phyloP scores from a whole-genome alignment of 306 rosid genomes.

The Cyclanthera cordifolia region DNA sequence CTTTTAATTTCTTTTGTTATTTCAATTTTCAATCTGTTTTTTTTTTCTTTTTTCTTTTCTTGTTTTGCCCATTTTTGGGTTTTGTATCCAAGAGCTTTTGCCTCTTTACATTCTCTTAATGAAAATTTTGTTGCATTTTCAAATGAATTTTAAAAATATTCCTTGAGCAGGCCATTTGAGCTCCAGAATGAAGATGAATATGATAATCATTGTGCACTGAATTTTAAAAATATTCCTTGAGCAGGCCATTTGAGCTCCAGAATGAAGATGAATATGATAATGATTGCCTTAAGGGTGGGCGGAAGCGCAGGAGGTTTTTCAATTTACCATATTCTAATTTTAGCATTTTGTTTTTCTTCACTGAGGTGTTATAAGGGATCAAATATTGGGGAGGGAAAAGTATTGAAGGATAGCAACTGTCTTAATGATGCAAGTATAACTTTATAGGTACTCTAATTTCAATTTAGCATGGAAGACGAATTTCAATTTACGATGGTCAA shows the following conservation, averaged over 20 bases:
- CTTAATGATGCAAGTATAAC: conserved; percentile 2
- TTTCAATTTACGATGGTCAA: conserved; percentile 49
- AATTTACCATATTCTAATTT: conserved; percentile 13
- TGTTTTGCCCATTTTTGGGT: no score
- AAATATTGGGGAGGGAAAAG: neutral
- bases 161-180: conserved; percentile 35
- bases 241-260: conserved; percentile 39
- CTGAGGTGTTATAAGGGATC: neutral
- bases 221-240: neutral
- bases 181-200: conserved; percentile 23
- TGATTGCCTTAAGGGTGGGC: conserved; percentile 29
- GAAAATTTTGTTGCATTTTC: no score
- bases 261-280: conserved; percentile 21
- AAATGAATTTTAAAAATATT: neutral
- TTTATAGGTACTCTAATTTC: conserved; percentile 41
- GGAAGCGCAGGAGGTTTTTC: conserved; percentile 56
- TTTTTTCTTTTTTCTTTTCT: no score
- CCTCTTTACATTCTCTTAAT: no score
- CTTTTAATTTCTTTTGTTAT: no score
- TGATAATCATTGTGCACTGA: conserved; percentile 5
- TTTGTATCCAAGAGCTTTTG: no score
- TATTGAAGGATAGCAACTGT: neutral
- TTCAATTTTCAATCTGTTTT: no score
- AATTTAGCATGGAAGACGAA: conserved; percentile 40
- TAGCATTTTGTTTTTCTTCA: conserved; percentile 10